These are phyloP conservation scores for Fusarium devonianum DNA, from an alignment of 2,329 filamentous ascomycete species.

Conservation along the genomic window DNA sequence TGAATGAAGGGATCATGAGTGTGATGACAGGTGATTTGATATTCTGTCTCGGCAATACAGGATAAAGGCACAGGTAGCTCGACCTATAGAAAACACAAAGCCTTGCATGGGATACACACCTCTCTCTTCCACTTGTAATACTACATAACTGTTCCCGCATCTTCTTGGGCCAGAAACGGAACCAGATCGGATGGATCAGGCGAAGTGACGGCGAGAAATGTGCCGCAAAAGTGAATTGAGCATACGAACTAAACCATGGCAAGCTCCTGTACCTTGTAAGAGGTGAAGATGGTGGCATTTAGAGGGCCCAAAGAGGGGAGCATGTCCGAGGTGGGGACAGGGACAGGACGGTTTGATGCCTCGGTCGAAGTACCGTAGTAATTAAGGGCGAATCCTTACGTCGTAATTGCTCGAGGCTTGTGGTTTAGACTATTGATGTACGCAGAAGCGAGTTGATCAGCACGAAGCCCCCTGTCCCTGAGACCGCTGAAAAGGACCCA, in stretches of 20 bases:
- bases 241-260: neutral
- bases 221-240: no score
- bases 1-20: slow-evolving; percentile 6
- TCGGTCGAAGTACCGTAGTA: no score
- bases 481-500: slow-evolving; percentile 4
- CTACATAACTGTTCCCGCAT: slow-evolving; percentile 3
- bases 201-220: neutral
- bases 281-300: no score
- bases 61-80: slow-evolving; percentile 21
- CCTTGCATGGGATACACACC: slow-evolving; percentile 1
- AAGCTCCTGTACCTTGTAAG: slow-evolving; percentile 2
- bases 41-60: no score
- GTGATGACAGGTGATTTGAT: slow-evolving; percentile 3
- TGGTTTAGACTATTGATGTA: no score
- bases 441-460: neutral
- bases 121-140: neutral
- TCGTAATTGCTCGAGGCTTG: no score
- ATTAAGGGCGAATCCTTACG: no score
- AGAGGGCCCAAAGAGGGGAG: slow-evolving; percentile 25
- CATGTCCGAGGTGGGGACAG: slow-evolving; percentile 19
- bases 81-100: slow-evolving; percentile 4
- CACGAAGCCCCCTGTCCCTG: slow-evolving; percentile 5
- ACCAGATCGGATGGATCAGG: slow-evolving; percentile 8
- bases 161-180: neutral
- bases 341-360: slow-evolving; percentile 24